A percentile compares a stretch with the other conserved stretches of the same genome.
Conservation (phyloP, 1,284 basidiomycete species). For the Cystobasidiaceae sp. region DNA sequence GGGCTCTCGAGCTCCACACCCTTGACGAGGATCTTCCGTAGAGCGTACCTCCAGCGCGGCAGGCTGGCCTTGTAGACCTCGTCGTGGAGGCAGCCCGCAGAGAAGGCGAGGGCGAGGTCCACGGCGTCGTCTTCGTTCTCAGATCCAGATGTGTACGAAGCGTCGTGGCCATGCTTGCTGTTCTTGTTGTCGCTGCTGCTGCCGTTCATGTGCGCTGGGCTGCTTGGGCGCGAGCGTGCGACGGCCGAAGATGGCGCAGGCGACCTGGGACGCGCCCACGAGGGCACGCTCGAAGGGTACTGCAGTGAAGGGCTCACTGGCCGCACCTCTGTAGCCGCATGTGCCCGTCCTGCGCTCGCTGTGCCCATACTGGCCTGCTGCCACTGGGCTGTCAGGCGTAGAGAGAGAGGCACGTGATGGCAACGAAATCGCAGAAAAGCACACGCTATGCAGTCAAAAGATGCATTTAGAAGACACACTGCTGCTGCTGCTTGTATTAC, state of each 20-base stretch:
- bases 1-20: constrained; percentile 61
- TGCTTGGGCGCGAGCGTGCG: background rate
- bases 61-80: constrained; percentile 64
- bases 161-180: background rate
- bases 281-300: constrained; percentile 21
- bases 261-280: constrained; percentile 27
- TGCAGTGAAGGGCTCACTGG: too few relatives aligned
- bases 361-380: too few relatives aligned
- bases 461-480: too few relatives aligned
- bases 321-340: too few relatives aligned
- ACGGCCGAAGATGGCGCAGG: constrained; percentile 1
- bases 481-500: too few relatives aligned
- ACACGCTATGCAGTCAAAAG: too few relatives aligned
- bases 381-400: too few relatives aligned
- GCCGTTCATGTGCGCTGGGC: background rate
- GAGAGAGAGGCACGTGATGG: too few relatives aligned
- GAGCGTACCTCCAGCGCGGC: constrained; percentile 61
- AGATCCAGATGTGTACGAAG: too few relatives aligned
- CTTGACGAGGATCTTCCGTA: constrained; percentile 59
- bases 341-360: too few relatives aligned
- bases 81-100: constrained; percentile 44
- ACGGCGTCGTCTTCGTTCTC: background rate
- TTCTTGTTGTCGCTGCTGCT: too few relatives aligned
- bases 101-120: constrained; percentile 21
- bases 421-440: too few relatives aligned